phyloP scores from a whole-genome alignment of 805 yeast genomes.

The Lipomyces anomalus region DNA sequence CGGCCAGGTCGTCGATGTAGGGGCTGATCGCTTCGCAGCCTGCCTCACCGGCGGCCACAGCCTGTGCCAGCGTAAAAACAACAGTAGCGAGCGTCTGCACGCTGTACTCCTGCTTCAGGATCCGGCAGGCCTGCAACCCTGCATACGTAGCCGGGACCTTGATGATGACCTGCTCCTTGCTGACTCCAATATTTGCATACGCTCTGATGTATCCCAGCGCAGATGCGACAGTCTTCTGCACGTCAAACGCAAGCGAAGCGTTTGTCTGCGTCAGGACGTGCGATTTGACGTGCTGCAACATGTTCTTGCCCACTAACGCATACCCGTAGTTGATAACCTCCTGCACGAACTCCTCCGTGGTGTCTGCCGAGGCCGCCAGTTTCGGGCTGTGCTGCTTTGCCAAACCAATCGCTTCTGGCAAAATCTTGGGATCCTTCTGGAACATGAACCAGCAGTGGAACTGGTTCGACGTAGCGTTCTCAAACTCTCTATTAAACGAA shows the following conservation, averaged over 20 bases:
- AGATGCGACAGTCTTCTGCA: conserved; percentile 27
- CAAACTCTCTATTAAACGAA: conserved; percentile 18
- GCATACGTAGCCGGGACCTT: conserved; percentile 37
- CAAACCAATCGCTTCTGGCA: conserved; percentile 12
- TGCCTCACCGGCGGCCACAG: conserved; percentile 37
- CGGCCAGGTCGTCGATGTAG: conserved; percentile 33
- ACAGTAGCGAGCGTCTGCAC: conserved; percentile 37
- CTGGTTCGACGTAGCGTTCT: conserved; percentile 23
- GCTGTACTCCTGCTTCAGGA: conserved; percentile 26
- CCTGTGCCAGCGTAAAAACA: conserved; percentile 36
- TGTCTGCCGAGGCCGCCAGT: conserved; percentile 43
- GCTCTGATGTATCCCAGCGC: conserved; percentile 32
- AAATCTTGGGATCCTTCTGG: conserved; percentile 12
- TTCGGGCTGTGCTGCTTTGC: conserved; percentile 33
- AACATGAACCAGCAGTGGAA: conserved; percentile 23
- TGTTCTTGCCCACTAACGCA: conserved; percentile 39
- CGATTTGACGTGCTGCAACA: conserved; percentile 39
- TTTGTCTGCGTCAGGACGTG: conserved; percentile 39
- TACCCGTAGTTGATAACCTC: conserved; percentile 42
- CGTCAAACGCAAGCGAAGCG: conserved; percentile 30
- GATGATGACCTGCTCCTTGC: conserved; percentile 32
- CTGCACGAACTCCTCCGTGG: conserved; percentile 41
- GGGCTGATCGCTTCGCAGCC: conserved; percentile 36
- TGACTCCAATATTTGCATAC: conserved; percentile 34
- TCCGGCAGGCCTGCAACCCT: conserved; percentile 33